phyloP scores from a whole-genome alignment of 2,329 filamentous ascomycete species.

The Ceratocystis albifundus region DNA sequence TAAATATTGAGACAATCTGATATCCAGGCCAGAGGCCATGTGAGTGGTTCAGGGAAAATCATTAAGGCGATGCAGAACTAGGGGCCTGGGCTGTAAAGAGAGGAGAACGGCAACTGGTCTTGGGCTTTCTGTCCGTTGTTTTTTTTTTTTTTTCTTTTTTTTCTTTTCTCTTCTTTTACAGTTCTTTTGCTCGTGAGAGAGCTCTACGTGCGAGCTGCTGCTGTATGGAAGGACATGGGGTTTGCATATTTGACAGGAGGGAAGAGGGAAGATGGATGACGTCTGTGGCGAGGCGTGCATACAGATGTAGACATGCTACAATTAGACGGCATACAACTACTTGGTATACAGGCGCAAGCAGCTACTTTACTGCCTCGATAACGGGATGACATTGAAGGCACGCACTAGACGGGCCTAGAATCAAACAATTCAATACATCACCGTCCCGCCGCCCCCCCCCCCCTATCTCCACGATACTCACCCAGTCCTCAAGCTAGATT shows the following conservation, averaged over 20 bases:
- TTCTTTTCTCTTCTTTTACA: background rate
- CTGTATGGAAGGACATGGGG: background rate
- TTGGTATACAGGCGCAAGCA: too few species aligned
- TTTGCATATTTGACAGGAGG: background rate
- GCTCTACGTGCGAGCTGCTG: background rate
- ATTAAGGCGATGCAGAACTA: conserved; percentile 3
- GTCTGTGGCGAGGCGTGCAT: background rate
- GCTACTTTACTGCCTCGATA: too few species aligned
- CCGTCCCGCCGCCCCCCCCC: too few species aligned
- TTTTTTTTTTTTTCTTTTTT: background rate
- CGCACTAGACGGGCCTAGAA: too few species aligned
- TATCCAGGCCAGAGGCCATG: background rate
- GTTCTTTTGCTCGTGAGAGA: background rate
- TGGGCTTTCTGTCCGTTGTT: background rate
- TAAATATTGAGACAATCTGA: background rate
- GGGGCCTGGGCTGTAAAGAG: background rate
- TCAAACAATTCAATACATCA: too few species aligned
- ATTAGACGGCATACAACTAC: background rate
- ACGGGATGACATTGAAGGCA: too few species aligned
- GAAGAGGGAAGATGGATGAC: background rate
- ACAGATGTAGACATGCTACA: background rate
- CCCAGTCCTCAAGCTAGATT: too few species aligned
- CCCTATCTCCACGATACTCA: too few species aligned
- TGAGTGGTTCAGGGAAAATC: conserved; percentile 9
- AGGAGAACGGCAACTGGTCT: background rate